These are phyloP conservation scores for bread wheat (Triticum aestivum) DNA, from an alignment of 176 grass and related monocot genomes.

Conservation along the genomic window IWGSC_CS_RefSeq_v2.1 NC_057798.1:742642843-742643342, in stretches of 20 bases:
- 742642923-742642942: conserved; percentile 14
- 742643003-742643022: conserved; percentile 73
- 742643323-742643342: conserved; percentile 5
- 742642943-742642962: conserved; percentile 15
- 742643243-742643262: conserved; percentile 86
- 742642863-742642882: background rate
- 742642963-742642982: conserved; percentile 67
- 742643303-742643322: background rate
- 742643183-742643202: conserved; percentile 43
- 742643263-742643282: conserved; percentile 69
- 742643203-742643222: conserved; percentile 84
- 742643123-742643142: conserved; percentile 59
- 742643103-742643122: conserved; percentile 85
- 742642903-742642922: background rate
- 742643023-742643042: conserved; percentile 95
- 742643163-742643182: conserved; percentile 47
- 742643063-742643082: conserved; percentile 1
- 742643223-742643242: conserved; percentile 68
- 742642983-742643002: conserved; percentile 85
- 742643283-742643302: conserved; percentile 73
- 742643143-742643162: conserved; percentile 65
- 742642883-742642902: background rate
- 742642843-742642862: background rate
- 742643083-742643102: background rate
- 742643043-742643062: conserved; percentile 34